Evolutionary conservation across 352 stramenopile species (phyloP), one percentile per base, ranked within the genome.

Genomic region (Thalassiosira gravida): DNA sequence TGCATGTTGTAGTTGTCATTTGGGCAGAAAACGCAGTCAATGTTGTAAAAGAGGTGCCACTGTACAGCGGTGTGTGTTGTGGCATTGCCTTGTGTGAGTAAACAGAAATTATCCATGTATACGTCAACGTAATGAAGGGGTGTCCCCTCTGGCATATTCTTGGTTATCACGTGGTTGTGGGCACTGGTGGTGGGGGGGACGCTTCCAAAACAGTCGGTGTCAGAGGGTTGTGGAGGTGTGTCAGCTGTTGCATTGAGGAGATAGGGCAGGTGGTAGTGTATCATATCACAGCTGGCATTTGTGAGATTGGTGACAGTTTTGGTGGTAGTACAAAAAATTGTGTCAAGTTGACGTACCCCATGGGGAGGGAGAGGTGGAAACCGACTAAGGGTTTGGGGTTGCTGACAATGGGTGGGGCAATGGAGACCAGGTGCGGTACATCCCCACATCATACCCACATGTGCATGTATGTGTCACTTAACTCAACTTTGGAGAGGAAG

Each of bases 381-480:
- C 16, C 37, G 37, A 46, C 16, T 46, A 46, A 16, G 8, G 37
- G 8, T 46, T 16, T 16, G 16, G 37, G 8, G 37, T 46, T 16
- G 16, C 37, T 16, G 37, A 16, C 16, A 46, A 16, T 16, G 16
- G 37, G 37, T 8, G 37, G 37, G 8, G 16, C 37, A 46, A 46
- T 16, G 37, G 16, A 46, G 8, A 16, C 37, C 16, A 46, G 16
- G 8, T 16, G 37, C 16, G 37, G 37, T 46, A 46, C 16, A 46
- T 46, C 69, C 14, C 71, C 30, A 3, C 66, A 14, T 11, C 16
- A 29, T 0, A 86, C 0, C 2, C 25, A 29, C 0, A 88, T 24
- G 6, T 37, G 58, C 20, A 84, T 81, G 35, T 85, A 88, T 18
- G 64, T 69, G 70, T 89, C 68, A 3, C 62, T 69, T 0, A 86